Percentiles rank a stretch among this genome's conserved stretches.
These are phyloP conservation scores for Raffaelea arxii DNA, from an alignment of 2,329 filamentous ascomycete species.

Conservation along the genomic window DNA sequence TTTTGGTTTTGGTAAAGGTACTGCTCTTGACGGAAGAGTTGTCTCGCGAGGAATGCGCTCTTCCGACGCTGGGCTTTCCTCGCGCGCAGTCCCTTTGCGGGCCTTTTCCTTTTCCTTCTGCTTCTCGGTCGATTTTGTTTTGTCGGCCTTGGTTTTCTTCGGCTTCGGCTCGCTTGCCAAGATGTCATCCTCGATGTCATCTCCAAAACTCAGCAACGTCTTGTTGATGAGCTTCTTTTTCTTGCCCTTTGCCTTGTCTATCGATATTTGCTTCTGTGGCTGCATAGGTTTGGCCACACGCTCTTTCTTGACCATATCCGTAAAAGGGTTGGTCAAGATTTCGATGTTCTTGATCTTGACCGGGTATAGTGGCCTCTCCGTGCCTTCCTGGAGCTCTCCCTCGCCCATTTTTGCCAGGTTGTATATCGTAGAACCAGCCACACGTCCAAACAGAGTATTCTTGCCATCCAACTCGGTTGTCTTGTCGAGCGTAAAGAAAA, in stretches of 20 bases:
- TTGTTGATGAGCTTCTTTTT: conserved; percentile 52
- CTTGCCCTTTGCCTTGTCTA: conserved; percentile 45
- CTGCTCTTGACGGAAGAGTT: not conserved
- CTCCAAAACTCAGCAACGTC: conserved; percentile 68
- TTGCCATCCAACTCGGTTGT: conserved; percentile 77
- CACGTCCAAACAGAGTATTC: conserved; percentile 87
- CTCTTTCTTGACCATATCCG: conserved; percentile 65
- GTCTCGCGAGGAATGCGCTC: not conserved
- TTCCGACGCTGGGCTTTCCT: conserved; percentile 13
- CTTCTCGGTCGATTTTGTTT: conserved; percentile 19
- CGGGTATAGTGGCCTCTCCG: conserved; percentile 78
- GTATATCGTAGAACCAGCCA: conserved; percentile 92
- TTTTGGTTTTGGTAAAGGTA: not conserved
- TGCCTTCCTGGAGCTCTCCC: conserved; percentile 66
- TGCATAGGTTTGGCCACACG: conserved; percentile 38
- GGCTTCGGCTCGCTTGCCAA: conserved; percentile 18
- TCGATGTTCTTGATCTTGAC: conserved; percentile 67
- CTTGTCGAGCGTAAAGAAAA: conserved; percentile 87
- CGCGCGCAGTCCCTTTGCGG: conserved; percentile 4
- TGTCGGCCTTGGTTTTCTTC: conserved; percentile 18
- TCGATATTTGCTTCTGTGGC: no score
- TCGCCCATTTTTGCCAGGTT: conserved; percentile 93
- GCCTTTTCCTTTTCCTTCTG: not conserved
- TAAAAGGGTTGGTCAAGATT: conserved; percentile 72
- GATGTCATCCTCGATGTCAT: conserved; percentile 49